Conservation (phyloP, 257 asterid species). For the Osmanthus fragrans region DNA sequence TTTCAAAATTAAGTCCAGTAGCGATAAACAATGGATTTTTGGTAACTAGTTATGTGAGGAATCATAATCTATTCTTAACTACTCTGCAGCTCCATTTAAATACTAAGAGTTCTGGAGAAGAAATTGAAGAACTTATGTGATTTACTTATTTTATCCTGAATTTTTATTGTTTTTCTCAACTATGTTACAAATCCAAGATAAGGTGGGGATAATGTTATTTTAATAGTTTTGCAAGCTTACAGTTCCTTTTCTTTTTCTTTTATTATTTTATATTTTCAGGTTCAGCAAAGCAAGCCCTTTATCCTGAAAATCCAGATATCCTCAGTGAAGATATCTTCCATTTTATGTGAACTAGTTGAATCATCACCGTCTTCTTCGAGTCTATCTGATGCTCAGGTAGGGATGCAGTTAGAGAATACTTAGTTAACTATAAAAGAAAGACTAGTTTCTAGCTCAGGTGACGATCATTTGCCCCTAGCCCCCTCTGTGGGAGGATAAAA, state of each 20-base stretch:
- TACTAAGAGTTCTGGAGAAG: not conserved
- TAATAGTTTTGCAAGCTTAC: constrained; percentile 8
- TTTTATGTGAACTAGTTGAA: constrained; percentile 49
- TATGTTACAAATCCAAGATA: not conserved
- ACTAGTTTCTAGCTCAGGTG: no score
- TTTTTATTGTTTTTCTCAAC: not conserved
- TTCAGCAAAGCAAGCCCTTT: constrained; percentile 64
- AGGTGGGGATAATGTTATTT: not conserved
- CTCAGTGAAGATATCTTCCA: constrained; percentile 47
- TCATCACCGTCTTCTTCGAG: constrained; percentile 40
- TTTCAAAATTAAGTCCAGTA: not conserved
- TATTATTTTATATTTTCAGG: constrained; percentile 41
- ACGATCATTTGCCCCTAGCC: no score
- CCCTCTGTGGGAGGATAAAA: no score
- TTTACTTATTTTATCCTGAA: not conserved
- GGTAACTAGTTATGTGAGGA: not conserved
- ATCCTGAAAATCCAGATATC: constrained; percentile 61
- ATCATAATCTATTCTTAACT: not conserved
- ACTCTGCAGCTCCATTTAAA: not conserved
- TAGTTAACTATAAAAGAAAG: no score
- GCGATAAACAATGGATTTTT: not conserved
- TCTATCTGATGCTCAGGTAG: constrained; percentile 59
- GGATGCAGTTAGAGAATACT: constrained; percentile 7
- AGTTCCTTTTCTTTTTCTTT: constrained; percentile 5
- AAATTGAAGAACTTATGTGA: not conserved